phyloP scores from a whole-genome alignment of 768 basidiomycete genomes.

The Imleria badia region DNA sequence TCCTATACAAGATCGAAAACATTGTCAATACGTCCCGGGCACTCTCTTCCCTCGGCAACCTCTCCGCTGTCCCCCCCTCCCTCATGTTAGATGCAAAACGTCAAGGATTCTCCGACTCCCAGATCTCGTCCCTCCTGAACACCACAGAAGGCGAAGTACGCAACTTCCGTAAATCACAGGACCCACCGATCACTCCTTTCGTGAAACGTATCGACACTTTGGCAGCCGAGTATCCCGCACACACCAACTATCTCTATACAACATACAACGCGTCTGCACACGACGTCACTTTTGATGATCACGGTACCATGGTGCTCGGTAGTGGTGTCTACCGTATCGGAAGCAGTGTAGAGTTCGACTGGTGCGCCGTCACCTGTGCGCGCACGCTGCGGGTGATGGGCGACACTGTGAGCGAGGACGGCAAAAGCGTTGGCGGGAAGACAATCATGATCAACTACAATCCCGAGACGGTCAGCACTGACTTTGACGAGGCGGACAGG shows the following conservation, averaged over 20 bases:
- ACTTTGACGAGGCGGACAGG: slow-evolving; percentile 99
- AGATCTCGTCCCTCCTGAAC: slow-evolving; percentile 81
- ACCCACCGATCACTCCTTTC: slow-evolving; percentile 78
- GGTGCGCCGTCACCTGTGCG: slow-evolving; percentile 99
- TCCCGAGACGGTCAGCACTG: slow-evolving; percentile 98
- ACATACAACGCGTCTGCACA: slow-evolving; percentile 97
- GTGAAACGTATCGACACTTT: slow-evolving; percentile 99
- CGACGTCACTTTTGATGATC: slow-evolving; percentile 92
- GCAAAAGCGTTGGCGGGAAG: slow-evolving; percentile 45
- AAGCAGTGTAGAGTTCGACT: slow-evolving; percentile 98
- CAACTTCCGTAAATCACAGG: slow-evolving; percentile 78
- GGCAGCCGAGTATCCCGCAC: slow-evolving; percentile 97
- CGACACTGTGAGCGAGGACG: slow-evolving; percentile 21
- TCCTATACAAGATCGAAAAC: slow-evolving; percentile 98
- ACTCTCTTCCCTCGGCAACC: slow-evolving; percentile 65
- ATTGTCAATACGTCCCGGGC: slow-evolving; percentile 86
- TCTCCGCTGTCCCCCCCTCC: slow-evolving; percentile 68
- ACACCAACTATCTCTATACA: slow-evolving; percentile 99
- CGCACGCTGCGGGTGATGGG: slow-evolving; percentile 90
- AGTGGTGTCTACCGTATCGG: slow-evolving; percentile 98
- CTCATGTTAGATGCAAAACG: slow-evolving; percentile 86
- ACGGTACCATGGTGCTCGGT: slow-evolving; percentile 99
- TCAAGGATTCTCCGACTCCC: slow-evolving; percentile 93
- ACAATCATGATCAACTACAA: slow-evolving; percentile 99
- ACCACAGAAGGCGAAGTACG: slow-evolving; percentile 79